These are phyloP conservation scores for Cyclotella cryptica DNA, from an alignment of 108 stramenopile genomes.

Conservation along the genomic window DNA sequence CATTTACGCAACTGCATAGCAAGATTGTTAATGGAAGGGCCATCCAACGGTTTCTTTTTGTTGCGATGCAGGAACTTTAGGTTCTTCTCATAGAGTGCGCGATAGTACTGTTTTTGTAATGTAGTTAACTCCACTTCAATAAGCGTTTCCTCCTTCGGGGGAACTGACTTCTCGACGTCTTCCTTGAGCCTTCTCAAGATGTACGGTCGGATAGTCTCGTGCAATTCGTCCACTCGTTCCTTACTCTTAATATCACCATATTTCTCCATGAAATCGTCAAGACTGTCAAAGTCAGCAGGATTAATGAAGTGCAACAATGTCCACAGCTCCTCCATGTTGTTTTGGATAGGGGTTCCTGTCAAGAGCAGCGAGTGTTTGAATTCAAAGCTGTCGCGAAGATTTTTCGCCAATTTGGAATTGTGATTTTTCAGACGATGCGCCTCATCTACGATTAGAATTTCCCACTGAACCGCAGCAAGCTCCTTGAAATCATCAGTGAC, in stretches of 20 bases:
- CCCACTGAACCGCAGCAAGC: constrained; percentile 85
- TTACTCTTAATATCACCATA: constrained; percentile 90
- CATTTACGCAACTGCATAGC: constrained; percentile 95
- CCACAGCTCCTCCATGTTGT: constrained; percentile 90
- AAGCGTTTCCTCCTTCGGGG: constrained; percentile 94
- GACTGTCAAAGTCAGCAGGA: constrained; percentile 59
- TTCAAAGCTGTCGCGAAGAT: constrained; percentile 78
- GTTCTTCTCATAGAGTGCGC: constrained; percentile 95
- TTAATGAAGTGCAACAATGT: constrained; percentile 91
- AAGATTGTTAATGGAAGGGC: constrained; percentile 79
- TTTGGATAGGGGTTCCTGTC: constrained; percentile 94
- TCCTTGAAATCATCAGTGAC: constrained; percentile 83
- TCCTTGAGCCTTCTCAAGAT: constrained; percentile 95
- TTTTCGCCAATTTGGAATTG: constrained; percentile 87
- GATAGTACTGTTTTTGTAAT: constrained; percentile 96
- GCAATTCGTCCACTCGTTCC: constrained; percentile 83
- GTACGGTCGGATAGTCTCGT: constrained; percentile 90
- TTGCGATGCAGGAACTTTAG: constrained; percentile 82
- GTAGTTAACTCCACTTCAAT: constrained; percentile 97
- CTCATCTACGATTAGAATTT: constrained; percentile 95
- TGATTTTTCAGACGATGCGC: constrained; percentile 97
- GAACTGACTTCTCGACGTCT: constrained; percentile 93
- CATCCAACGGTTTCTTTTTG: constrained; percentile 86
- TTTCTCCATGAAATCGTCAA: constrained; percentile 81
- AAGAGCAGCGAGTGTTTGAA: constrained; percentile 87